Evolutionary conservation across 2,329 filamentous ascomycete genomes (phyloP), one percentile per base, ranked within the genome.

Genomic region (Diplodia mutila): DNA sequence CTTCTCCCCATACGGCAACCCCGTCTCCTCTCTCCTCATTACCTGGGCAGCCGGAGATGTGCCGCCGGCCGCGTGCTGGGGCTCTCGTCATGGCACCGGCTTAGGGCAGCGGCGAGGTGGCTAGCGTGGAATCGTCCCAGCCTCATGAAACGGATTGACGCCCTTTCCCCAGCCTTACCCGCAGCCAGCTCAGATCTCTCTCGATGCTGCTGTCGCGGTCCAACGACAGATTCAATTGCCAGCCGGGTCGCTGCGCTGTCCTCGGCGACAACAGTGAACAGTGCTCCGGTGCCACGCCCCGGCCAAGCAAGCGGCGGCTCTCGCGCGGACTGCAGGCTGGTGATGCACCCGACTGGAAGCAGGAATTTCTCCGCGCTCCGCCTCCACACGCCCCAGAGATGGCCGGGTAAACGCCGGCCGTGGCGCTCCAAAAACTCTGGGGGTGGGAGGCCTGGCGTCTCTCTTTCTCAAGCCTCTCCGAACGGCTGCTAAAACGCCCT

Each of bases 371-470:
- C 59, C 59, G 59, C 29, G 8, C 46, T 63, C 59, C 42, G 59
- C 59, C 42, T 51, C 42, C 42, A 37, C 42, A 29, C 29, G 59
- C 59, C 59, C 59, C 59, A 63, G 59, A 63, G 42, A 51, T 49
- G n/a, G 42, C 42, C 49, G 59, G 59, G 27, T 51, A 63, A 63
- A 63, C 27, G 7, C 49, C 59, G 59, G 59, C 27, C 25, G 25
- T 25, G 32, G 16, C 2, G 51, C 25, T 14, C 11, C 7, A 25
- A n/a, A 48, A 34, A 49, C 21, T 51, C 42, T 37, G 42, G 59
- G 18, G 27, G 59, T 63, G 42, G 34, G 59, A 46, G 59, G 55
- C 11, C 11, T 14, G 32, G 32, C 52, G 55, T 25, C 39, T 32
- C 39, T 57, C 27, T n/a, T 9, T 18, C 21, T 25, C 57, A 61